Conservation (phyloP, 768 basidiomycete species). For the Boletus tylopilopsis region DNA sequence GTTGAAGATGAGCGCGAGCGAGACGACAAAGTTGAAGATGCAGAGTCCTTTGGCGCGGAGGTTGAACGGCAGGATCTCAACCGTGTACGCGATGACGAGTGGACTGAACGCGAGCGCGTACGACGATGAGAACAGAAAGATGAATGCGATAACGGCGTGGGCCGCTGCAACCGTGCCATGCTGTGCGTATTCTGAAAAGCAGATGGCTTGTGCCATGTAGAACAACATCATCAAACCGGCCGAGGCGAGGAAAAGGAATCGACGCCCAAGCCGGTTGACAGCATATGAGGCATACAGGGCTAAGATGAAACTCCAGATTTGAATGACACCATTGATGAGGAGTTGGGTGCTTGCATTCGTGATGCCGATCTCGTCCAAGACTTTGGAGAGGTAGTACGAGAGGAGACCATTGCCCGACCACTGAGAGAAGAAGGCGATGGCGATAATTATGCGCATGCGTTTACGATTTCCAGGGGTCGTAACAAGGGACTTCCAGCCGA, state of each 20-base stretch:
- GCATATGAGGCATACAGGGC: conserved; percentile 15
- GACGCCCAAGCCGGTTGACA: conserved; percentile 64
- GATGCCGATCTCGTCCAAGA: conserved; percentile 64
- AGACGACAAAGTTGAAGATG: conserved; percentile 65
- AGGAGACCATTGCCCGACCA: conserved; percentile 76
- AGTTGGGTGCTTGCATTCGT: conserved; percentile 49
- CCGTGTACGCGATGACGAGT: conserved; percentile 55
- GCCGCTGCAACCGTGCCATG: conserved; percentile 43
- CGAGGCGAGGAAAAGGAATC: conserved; percentile 62
- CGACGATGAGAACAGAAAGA: conserved; percentile 49
- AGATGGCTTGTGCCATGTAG: conserved; percentile 66
- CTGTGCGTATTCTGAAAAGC: conserved; percentile 54
- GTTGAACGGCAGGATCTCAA: conserved; percentile 79
- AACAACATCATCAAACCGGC: conserved; percentile 55
- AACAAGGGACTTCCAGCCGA: conserved; percentile 69
- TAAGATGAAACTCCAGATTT: conserved; percentile 35
- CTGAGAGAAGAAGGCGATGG: conserved; percentile 67
- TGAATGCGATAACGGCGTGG: conserved; percentile 48
- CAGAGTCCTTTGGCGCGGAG: conserved; percentile 81
- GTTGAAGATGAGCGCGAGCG: conserved; percentile 70
- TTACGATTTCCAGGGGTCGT: conserved; percentile 63
- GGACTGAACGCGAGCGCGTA: conserved; percentile 78
- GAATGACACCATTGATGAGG: conserved; percentile 59
- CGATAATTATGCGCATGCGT: conserved; percentile 65
- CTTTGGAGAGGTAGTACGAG: conserved; percentile 69